Percentiles rank a stretch among this genome's conserved stretches.
Conservation (phyloP, 805 yeast species). For the Ogataea kodamae region DNA sequence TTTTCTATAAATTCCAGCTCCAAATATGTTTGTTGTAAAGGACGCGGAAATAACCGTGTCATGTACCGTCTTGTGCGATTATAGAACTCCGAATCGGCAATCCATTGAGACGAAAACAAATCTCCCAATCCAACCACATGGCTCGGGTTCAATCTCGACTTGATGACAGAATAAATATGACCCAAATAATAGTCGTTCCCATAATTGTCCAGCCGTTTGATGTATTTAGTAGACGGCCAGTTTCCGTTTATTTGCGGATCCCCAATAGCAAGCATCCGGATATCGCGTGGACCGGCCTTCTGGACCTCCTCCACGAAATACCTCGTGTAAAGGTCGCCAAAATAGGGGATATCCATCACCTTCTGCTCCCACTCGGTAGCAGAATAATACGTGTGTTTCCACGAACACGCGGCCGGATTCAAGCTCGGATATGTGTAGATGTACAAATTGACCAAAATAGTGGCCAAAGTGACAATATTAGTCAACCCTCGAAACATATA, state of each 20-base stretch:
- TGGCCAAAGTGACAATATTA: constrained; percentile 33
- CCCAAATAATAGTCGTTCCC: constrained; percentile 91
- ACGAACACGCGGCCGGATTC: constrained; percentile 51
- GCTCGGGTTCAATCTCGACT: constrained; percentile 60
- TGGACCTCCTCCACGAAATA: constrained; percentile 27
- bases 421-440: constrained; percentile 76
- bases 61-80: constrained; percentile 73
- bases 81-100: constrained; percentile 78
- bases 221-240: constrained; percentile 65
- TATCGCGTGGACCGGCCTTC: constrained; percentile 24
- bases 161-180: constrained; percentile 72
- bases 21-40: constrained; percentile 45
- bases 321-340: constrained; percentile 33
- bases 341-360: constrained; percentile 28
- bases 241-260: constrained; percentile 97
- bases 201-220: constrained; percentile 73
- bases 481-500: no score
- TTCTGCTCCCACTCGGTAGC: constrained; percentile 16
- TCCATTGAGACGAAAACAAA: constrained; percentile 92
- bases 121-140: constrained; percentile 93
- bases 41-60: constrained; percentile 64
- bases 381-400: constrained; percentile 40
- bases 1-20: constrained; percentile 44
- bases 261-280: constrained; percentile 79
- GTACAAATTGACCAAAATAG: constrained; percentile 54